Evolutionary conservation across 352 stramenopile species (phyloP).

Genomic region (Phytophthora boehmeriae): DNA sequence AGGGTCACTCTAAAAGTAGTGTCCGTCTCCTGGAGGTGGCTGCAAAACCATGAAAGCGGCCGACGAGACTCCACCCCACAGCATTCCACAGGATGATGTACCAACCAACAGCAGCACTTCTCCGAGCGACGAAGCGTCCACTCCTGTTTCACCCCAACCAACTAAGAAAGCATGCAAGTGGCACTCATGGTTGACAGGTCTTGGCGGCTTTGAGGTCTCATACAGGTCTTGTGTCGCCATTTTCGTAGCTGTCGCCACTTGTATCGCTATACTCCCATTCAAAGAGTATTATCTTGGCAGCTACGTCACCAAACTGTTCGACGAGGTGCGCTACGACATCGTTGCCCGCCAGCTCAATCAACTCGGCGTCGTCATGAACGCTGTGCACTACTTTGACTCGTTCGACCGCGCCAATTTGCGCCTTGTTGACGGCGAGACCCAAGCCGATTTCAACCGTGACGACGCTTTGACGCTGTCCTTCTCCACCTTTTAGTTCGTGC

Average conservation of each 20-base stretch:
- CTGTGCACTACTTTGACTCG: constrained; percentile 38
- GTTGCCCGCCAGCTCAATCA: constrained; percentile 28
- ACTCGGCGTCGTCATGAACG: constrained; percentile 25
- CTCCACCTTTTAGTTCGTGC: constrained; percentile 33
- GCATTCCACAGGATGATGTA: background rate
- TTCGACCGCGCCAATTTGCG: constrained; percentile 26
- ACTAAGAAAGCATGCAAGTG: background rate
- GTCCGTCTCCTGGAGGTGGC: background rate
- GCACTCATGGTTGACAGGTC: background rate
- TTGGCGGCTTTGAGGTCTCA: constrained; percentile 9
- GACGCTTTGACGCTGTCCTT: constrained; percentile 8
- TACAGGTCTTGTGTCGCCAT: constrained; percentile 11
- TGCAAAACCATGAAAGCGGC: no score
- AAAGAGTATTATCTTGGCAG: constrained; percentile 39
- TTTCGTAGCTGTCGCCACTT: background rate
- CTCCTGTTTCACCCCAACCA: background rate
- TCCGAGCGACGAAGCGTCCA: background rate
- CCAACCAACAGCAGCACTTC: background rate
- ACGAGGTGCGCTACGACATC: constrained; percentile 24
- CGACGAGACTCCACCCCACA: background rate
- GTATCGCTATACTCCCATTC: constrained; percentile 1
- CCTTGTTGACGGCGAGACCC: constrained; percentile 24
- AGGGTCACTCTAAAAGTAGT: background rate
- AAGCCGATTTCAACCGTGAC: constrained; percentile 3
- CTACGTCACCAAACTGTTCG: constrained; percentile 37